A percentile compares a stretch with the other conserved stretches of the same genome.
These are phyloP conservation scores for Vigna angularis DNA, from an alignment of 306 rosid species.

Conservation along the genomic window DNA sequence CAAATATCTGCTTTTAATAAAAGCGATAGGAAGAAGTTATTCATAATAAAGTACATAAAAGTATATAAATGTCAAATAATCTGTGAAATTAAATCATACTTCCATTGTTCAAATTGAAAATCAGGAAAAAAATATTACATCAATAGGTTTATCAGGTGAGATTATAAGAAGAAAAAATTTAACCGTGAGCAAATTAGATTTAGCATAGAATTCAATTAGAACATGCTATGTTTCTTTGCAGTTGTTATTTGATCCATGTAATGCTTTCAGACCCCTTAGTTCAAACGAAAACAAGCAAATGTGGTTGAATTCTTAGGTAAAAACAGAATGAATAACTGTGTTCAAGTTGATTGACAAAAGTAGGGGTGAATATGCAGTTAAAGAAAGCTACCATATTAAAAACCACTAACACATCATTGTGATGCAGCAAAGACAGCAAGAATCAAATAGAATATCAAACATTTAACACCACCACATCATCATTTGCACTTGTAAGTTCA, in stretches of 20 bases:
- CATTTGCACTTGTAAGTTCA: slow-evolving; percentile 1
- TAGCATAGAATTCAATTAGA: too few species aligned
- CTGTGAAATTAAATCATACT: too few species aligned
- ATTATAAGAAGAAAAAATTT: too few species aligned
- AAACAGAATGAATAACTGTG: neutral
- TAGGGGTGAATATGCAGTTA: neutral
- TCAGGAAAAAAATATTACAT: too few species aligned
- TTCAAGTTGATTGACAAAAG: neutral
- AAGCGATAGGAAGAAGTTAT: too few species aligned
- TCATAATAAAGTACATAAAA: too few species aligned
- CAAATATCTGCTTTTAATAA: too few species aligned
- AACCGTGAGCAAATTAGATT: too few species aligned
- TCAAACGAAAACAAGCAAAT: neutral
- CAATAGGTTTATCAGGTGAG: too few species aligned
- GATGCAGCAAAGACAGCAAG: neutral
- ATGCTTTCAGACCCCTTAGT: neutral
- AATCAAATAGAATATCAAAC: slow-evolving; percentile 11
- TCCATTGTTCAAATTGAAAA: too few species aligned
- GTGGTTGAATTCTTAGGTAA: neutral
- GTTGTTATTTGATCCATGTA: neutral
- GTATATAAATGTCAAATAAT: too few species aligned
- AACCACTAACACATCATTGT: neutral
- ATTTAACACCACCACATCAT: slow-evolving; percentile 11
- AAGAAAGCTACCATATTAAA: neutral
- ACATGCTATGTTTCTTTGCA: neutral